Base-by-base conservation (phyloP, 768 basidiomycete species). In the Boletus pseudo-olivaceus region DNA sequence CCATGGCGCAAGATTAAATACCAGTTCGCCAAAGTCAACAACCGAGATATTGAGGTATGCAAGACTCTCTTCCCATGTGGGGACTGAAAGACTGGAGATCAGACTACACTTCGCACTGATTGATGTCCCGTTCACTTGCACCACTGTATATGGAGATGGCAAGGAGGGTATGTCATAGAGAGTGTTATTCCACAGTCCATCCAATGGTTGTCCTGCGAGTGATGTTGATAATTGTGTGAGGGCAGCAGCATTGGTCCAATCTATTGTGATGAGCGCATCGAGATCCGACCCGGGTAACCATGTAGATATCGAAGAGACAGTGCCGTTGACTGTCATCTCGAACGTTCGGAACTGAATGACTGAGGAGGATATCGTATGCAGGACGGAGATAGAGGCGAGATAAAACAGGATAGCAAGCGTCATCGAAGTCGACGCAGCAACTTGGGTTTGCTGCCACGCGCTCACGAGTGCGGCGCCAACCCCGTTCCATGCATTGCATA, bases 1-100 rank as follows among this genome's bases (percentile, higher is more conserved):
- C 9, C 8, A 7, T 38, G 4, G 0, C 4, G 1, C 0, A 10
- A 38, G n/a, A 9, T 10, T 0, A 19, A 38, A 38, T 10, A 9
- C 4, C 10, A 37, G 35, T 7, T n/a, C 17, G 8, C 7, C 35
- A 11, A 38, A 4, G 4, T 17, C 37, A n/a, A 7, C 8, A 9
- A 37, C 37, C 1, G 37, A n/a, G 8, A 10, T 9, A n/a, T n/a
- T n/a, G 8, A 37, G 7, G 29, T 4, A 29, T 4, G 29, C 6
- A 29, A 7, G 3, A 38, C 5, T 19, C 17, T 38, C 37, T 2
- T 10, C 9, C 9, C 4, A 19, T 38, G n/a, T n/a, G n/a, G n/a
- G n/a, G n/a, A n/a, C 4, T 5, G 37, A n/a, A 10, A n/a, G n/a
- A n/a, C n/a, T 38, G 9, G 37, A n/a, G 37, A 38, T 10, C n/a